Evolutionary conservation across 1,139 yeast genomes (phyloP), one percentile per base, ranked within the genome.

Genomic region (Pichia norvegensis): DNA sequence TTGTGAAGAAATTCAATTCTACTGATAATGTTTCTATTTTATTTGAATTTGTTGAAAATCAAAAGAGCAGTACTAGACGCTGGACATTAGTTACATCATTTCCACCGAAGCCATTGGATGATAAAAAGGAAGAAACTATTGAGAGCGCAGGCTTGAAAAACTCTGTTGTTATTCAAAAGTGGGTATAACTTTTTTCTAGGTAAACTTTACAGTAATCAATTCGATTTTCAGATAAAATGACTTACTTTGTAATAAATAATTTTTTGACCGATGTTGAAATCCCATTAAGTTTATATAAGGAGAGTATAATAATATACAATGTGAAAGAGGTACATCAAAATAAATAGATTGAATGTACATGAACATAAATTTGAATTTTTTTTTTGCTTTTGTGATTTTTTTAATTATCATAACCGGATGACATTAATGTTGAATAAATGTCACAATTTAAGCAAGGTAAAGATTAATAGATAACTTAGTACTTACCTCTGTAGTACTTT

Each of bases 101-200:
- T 68, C 98, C 98, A 16, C 81, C 85, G 35, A 77, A 79, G 62
- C 81, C 84, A 36, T 77, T 90, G 43, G 80, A 75, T 45, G 79
- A 74, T 44, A 79, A 84, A 49, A 68, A 70, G 36, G 69, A 68
- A 7, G 61, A 71, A 36, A 73, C 83, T 2, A 76, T 92, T 41
- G 78, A 73, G 46, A 90, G 80, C 35, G 95, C 95, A 4, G 85
- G 86, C 41, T 72, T 87, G 55, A 76, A 77, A 49, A 86, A 86
- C 56, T 79, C 97, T 0, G 96, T 87, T n/a, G 80, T 90, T 31
- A 88, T 90, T 17, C 97, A 90, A 64, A 79, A 95, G 66, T 84
- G 92, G 92, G 55, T 50, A 29, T 59, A 40, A 47, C 14, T 2
- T 11, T 33, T n/a, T n/a, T 33, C 4, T 33, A 33, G 14, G 13